Evolutionary conservation across 2,329 filamentous ascomycete genomes (phyloP).

Genomic region (Amylocarpus encephaloides): DNA sequence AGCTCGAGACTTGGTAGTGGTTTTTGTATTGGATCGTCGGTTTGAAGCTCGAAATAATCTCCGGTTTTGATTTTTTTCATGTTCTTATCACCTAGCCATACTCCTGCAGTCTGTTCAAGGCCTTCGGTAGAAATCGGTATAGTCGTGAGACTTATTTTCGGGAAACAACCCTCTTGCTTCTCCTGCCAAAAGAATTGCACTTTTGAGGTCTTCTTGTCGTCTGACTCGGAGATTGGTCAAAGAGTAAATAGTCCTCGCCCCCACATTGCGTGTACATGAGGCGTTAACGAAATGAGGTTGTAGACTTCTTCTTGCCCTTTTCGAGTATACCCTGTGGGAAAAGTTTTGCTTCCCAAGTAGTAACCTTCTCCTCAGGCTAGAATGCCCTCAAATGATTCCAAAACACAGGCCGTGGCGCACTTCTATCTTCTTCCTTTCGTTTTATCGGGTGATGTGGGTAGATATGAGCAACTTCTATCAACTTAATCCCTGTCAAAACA

Average conservation of each 20-base stretch:
- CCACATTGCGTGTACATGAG: constrained; percentile 6
- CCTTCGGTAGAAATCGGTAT: constrained; percentile 12
- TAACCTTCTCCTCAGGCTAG: constrained; percentile 13
- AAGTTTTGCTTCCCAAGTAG: constrained; percentile 16
- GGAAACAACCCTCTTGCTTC: constrained; percentile 2
- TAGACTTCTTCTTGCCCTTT: constrained; percentile 7
- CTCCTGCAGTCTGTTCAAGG: constrained; percentile 25
- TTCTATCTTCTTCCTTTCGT: constrained; percentile 8
- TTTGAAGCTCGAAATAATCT: no score
- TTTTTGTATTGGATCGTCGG: no score
- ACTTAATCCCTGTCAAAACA: constrained; percentile 10
- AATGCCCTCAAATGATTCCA: constrained; percentile 11
- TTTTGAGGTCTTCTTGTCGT: constrained; percentile 10
- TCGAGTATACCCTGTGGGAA: constrained; percentile 8
- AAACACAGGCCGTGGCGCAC: constrained; percentile 10
- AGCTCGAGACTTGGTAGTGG: no score
- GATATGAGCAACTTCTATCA: constrained; percentile 14
- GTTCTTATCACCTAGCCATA: not conserved
- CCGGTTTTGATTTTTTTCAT: constrained; percentile 4
- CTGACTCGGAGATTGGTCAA: constrained; percentile 14
- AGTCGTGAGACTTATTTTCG: constrained; percentile 13
- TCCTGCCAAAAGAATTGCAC: constrained; percentile 18
- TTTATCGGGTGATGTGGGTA: constrained; percentile 9
- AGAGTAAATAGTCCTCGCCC: constrained; percentile 15
- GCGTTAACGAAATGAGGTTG: constrained; percentile 12